Evolutionary conservation across 179 eudicot genomes (phyloP).

Genomic region (Nepenthes alata): DNA sequence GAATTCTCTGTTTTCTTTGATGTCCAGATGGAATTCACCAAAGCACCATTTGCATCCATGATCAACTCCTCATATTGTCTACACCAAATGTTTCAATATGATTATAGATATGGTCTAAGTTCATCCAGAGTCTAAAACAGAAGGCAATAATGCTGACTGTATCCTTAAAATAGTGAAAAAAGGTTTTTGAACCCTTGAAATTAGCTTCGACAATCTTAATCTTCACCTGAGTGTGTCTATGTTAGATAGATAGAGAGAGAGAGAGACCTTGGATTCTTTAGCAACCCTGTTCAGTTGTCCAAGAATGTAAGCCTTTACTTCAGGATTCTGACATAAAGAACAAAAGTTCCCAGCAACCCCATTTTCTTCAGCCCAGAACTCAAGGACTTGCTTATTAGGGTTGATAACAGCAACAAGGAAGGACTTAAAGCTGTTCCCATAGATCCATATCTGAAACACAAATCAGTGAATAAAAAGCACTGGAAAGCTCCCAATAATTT

Average conservation of each 20-base stretch:
- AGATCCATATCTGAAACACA: slow-evolving; percentile 59
- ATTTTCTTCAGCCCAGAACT: slow-evolving; percentile 54
- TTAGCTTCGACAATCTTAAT: no score
- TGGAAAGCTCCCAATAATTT: no score
- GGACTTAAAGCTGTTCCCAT: slow-evolving; percentile 83
- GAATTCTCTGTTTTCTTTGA: no score
- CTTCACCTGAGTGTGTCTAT: neutral
- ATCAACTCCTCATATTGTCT: no score
- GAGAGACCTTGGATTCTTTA: slow-evolving; percentile 47
- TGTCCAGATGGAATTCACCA: no score
- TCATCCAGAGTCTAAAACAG: neutral
- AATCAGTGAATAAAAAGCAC: neutral
- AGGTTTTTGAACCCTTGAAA: neutral
- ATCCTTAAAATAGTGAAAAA: neutral
- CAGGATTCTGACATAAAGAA: slow-evolving; percentile 34
- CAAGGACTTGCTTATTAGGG: slow-evolving; percentile 53
- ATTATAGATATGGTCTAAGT: neutral
- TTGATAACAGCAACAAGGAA: slow-evolving; percentile 70
- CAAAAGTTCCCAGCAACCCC: slow-evolving; percentile 36
- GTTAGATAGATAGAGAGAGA: neutral
- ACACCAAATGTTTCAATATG: neutral
- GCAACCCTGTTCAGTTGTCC: slow-evolving; percentile 35
- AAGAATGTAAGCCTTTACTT: slow-evolving; percentile 35
- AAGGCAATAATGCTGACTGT: neutral
- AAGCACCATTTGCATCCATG: no score